Evolutionary conservation across 495 filamentous ascomycete species (phyloP).

Genomic region (Xylaria curta): DNA sequence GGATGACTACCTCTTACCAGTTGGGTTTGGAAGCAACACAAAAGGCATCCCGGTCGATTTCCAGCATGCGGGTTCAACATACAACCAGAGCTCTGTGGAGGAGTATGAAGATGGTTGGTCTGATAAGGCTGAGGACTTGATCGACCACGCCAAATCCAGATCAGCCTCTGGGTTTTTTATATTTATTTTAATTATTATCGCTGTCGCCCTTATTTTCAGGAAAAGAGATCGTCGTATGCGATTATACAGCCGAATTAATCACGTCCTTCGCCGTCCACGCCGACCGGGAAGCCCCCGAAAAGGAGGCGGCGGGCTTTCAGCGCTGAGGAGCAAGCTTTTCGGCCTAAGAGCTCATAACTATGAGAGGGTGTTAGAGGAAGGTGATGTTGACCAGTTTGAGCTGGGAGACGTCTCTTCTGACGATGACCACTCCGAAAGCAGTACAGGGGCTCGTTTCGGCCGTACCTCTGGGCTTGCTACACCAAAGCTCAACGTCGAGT

Average conservation of each 20-base stretch:
- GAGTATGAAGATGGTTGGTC: slow-evolving; percentile 66
- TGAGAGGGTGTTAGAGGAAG: slow-evolving; percentile 86
- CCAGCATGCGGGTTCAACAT: slow-evolving; percentile 77
- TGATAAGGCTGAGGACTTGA: slow-evolving; percentile 63
- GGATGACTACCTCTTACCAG: slow-evolving; percentile 64
- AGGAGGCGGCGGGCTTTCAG: slow-evolving; percentile 60
- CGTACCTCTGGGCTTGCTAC: slow-evolving; percentile 68
- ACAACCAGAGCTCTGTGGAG: slow-evolving; percentile 51
- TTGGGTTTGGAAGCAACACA: slow-evolving; percentile 89
- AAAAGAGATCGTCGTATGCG: slow-evolving; percentile 73
- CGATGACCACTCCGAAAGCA: slow-evolving; percentile 60
- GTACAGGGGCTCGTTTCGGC: slow-evolving; percentile 53
- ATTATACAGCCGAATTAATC: slow-evolving; percentile 64
- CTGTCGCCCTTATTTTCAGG: slow-evolving; percentile 63
- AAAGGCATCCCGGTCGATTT: slow-evolving; percentile 74
- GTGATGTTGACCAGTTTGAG: slow-evolving; percentile 71
- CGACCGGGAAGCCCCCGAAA: slow-evolving; percentile 61
- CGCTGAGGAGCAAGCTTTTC: slow-evolving; percentile 63
- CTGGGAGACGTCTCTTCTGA: slow-evolving; percentile 68
- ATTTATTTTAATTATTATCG: slow-evolving; percentile 66
- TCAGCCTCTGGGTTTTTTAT: slow-evolving; percentile 80
- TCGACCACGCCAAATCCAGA: slow-evolving; percentile 70
- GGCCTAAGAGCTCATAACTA: slow-evolving; percentile 62
- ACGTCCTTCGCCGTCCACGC: slow-evolving; percentile 57
- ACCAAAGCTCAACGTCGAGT: slow-evolving; percentile 66